Conservation (phyloP, 371 early-diverging fungal genomes). For the Mucor racemosus region DNA sequence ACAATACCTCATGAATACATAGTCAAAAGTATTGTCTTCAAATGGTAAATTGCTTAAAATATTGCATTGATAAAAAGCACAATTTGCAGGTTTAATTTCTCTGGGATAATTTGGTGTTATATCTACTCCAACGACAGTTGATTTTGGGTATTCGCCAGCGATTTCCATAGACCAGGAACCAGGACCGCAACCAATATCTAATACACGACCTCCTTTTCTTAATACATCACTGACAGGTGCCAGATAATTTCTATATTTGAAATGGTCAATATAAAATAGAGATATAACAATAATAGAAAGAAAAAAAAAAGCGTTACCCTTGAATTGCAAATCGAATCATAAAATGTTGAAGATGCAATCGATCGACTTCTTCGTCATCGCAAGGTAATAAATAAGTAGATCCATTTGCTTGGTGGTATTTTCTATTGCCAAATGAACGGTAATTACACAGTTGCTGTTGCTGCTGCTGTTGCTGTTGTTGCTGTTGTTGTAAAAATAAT, state of each 20-base stretch:
- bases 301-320: no score
- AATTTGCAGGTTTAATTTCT: conserved; percentile 51
- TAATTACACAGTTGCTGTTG: conserved; percentile 6
- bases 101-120: conserved; percentile 44
- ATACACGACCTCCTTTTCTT: conserved; percentile 48
- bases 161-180: conserved; percentile 67
- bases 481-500: conserved; percentile 6
- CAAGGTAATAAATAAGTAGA: conserved; percentile 48
- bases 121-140: conserved; percentile 57
- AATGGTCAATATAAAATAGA: background rate
- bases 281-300: background rate
- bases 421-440: conserved; percentile 26
- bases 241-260: conserved; percentile 43
- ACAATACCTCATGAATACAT: conserved; percentile 51
- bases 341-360: conserved; percentile 49
- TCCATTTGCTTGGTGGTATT: conserved; percentile 28
- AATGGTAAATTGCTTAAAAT: conserved; percentile 42
- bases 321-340: conserved; percentile 59
- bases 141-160: conserved; percentile 61
- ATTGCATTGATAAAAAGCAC: conserved; percentile 47
- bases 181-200: conserved; percentile 62
- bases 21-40: conserved; percentile 51
- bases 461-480: conserved; percentile 7
- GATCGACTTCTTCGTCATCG: conserved; percentile 53
- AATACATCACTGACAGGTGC: conserved; percentile 54